These are phyloP conservation scores for Inga leiocalycina DNA, from an alignment of 306 rosid species.

Conservation along the genomic window DNA sequence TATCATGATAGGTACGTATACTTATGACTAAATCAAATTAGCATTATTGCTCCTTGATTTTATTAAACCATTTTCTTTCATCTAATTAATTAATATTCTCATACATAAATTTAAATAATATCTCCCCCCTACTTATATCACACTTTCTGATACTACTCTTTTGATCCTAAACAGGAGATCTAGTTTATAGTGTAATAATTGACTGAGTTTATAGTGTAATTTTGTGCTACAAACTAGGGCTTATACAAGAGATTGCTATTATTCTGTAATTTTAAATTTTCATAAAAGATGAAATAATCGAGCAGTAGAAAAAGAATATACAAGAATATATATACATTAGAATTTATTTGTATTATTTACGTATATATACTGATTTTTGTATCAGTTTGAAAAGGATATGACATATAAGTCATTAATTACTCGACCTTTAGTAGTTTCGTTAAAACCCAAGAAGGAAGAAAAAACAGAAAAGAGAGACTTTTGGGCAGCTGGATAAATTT, in stretches of 20 bases:
- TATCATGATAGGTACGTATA: slow-evolving; percentile 48
- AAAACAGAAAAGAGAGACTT: not conserved
- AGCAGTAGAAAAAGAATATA: not conserved
- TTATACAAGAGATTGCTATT: too few species aligned
- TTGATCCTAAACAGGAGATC: too few species aligned
- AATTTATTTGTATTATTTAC: not conserved
- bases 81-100: not conserved
- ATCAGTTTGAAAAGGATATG: not conserved
- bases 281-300: too few species aligned
- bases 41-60: not conserved
- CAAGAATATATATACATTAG: not conserved
- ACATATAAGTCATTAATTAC: not conserved
- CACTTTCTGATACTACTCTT: too few species aligned
- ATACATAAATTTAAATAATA: not conserved
- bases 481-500: not conserved
- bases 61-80: not conserved
- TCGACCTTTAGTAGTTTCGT: not conserved
- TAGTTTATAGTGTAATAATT: too few species aligned
- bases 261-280: too few species aligned
- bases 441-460: not conserved
- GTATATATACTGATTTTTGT: not conserved
- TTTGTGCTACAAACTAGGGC: too few species aligned
- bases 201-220: too few species aligned
- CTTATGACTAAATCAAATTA: not conserved
- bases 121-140: too few species aligned